phyloP scores from a whole-genome alignment of 768 basidiomycete genomes.

The Lentinula detonsa region DNA sequence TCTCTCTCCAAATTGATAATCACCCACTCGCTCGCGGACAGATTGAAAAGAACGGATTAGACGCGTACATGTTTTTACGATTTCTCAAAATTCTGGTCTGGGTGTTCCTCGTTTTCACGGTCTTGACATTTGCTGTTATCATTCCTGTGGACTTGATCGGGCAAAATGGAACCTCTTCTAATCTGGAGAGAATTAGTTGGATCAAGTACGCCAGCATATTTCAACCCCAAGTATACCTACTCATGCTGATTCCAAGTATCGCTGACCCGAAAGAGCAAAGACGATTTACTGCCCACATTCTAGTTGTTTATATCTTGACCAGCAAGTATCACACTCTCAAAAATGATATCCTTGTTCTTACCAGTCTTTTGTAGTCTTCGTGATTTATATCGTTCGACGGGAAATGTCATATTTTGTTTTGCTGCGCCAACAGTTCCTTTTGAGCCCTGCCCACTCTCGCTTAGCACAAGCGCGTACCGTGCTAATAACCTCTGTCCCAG shows the following conservation, averaged over 20 bases:
- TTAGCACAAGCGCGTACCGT: slow-evolving; percentile 65
- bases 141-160: slow-evolving; percentile 49
- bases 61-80: slow-evolving; percentile 61
- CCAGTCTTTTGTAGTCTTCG: slow-evolving; percentile 36
- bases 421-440: slow-evolving; percentile 53
- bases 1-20: neutral
- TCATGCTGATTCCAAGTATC: slow-evolving; percentile 22
- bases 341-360: neutral
- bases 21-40: slow-evolving; percentile 11
- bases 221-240: neutral
- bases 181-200: slow-evolving; percentile 44
- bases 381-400: slow-evolving; percentile 50
- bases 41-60: slow-evolving; percentile 59
- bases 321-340: slow-evolving; percentile 25
- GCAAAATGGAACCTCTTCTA: slow-evolving; percentile 24
- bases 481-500: slow-evolving; percentile 58
- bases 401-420: slow-evolving; percentile 55
- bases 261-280: slow-evolving; percentile 27
- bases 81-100: slow-evolving; percentile 58
- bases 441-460: slow-evolving; percentile 50
- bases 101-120: slow-evolving; percentile 48
- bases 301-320: slow-evolving; percentile 44
- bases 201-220: slow-evolving; percentile 33
- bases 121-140: slow-evolving; percentile 58
- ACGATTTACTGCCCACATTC: slow-evolving; percentile 52